Percentiles rank a stretch among this genome's conserved stretches.
These are phyloP conservation scores for Aspergillus pseudoglaucus DNA, from an alignment of 2,329 filamentous ascomycete genomes.

Conservation along the genomic window DNA sequence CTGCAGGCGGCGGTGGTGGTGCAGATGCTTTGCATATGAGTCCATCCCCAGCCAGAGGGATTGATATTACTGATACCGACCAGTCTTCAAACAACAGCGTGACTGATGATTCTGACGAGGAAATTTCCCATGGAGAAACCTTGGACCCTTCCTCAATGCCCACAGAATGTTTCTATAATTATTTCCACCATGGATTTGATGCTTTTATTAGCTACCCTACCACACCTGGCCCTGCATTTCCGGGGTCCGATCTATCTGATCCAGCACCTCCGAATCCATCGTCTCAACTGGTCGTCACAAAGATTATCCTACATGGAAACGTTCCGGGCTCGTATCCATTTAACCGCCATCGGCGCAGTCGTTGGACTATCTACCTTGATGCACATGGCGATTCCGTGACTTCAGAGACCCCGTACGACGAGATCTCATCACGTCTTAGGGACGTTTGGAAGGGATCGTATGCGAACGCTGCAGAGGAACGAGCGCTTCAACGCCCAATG, in stretches of 20 bases:
- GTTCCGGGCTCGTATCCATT: conserved; percentile 95
- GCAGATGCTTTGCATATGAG: conserved; percentile 30
- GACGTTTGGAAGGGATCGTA: conserved; percentile 65
- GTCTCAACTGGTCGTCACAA: conserved; percentile 75
- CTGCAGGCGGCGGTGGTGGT: conserved; percentile 20
- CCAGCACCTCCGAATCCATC: conserved; percentile 22
- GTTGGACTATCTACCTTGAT: conserved; percentile 66
- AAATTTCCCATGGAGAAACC: conserved; percentile 48
- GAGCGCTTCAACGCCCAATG: conserved; percentile 58
- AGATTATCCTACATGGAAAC: conserved; percentile 90
- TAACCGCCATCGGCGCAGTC: conserved; percentile 82
- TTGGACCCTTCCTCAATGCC: conserved; percentile 51
- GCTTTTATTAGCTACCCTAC: conserved; percentile 77
- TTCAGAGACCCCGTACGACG: conserved; percentile 73
- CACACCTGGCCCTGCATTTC: conserved; percentile 57
- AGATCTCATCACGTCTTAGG: conserved; percentile 63
- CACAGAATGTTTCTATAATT: conserved; percentile 80
- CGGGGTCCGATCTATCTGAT: conserved; percentile 38
- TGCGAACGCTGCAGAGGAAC: conserved; percentile 49
- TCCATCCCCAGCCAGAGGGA: conserved; percentile 28
- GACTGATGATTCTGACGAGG: conserved; percentile 62
- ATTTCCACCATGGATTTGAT: conserved; percentile 93
- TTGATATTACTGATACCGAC: conserved; percentile 59
- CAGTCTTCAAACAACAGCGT: conserved; percentile 66
- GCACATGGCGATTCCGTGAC: conserved; percentile 46